phyloP scores from a whole-genome alignment of 2,329 filamentous ascomycete species.

The Penicillium concentricum region DNA sequence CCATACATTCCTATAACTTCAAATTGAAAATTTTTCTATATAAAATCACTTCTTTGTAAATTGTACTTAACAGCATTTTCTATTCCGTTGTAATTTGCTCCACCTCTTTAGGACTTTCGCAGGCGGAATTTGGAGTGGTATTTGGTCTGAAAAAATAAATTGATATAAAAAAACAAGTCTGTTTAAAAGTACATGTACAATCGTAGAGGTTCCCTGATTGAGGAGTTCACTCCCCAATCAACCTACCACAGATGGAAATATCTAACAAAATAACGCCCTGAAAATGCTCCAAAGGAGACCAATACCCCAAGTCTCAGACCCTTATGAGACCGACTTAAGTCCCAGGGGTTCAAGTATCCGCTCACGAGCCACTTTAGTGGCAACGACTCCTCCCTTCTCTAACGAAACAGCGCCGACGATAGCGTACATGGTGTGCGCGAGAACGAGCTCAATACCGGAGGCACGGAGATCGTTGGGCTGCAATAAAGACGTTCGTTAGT shows the following conservation, averaged over 20 bases:
- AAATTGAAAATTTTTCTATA: not conserved
- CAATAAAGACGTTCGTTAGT: not conserved
- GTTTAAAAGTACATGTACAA: constrained; percentile 39
- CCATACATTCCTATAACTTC: constrained; percentile 57
- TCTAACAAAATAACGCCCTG: constrained; percentile 34
- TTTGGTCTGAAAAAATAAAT: constrained; percentile 17
- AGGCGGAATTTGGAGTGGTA: constrained; percentile 8
- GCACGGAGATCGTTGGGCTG: constrained; percentile 65
- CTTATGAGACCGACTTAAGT: constrained; percentile 32
- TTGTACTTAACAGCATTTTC: accelerated
- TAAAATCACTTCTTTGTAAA: not conserved
- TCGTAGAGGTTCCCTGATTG: constrained; percentile 22
- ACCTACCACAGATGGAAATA: constrained; percentile 24
- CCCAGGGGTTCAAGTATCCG: constrained; percentile 63
- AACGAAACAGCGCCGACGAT: constrained; percentile 87
- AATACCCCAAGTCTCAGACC: constrained; percentile 19
- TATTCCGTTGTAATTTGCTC: not conserved
- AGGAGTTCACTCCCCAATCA: constrained; percentile 18
- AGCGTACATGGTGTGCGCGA: constrained; percentile 76
- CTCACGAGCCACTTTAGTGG: constrained; percentile 72
- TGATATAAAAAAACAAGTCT: constrained; percentile 19
- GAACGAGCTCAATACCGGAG: constrained; percentile 73
- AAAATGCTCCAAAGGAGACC: constrained; percentile 36
- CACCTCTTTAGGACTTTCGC: not conserved
- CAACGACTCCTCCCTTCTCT: constrained; percentile 77